Evolutionary conservation across 306 rosid species (phyloP).

Genomic region (Neltuma alba): DNA sequence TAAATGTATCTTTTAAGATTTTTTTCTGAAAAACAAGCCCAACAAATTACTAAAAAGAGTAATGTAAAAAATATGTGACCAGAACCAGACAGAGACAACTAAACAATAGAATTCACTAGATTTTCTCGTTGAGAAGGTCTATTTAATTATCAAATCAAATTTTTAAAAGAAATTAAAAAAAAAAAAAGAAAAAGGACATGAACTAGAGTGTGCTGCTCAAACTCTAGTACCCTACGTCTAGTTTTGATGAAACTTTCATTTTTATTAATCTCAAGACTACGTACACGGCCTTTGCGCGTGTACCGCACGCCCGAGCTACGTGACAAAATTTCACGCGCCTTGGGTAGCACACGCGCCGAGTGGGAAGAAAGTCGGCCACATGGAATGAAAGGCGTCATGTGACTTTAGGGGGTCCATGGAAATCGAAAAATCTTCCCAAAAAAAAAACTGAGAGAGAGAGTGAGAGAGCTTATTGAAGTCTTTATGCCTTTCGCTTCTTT

Average conservation of each 20-base stretch:
- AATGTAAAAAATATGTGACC: constrained; percentile 12
- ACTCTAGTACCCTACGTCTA: background rate
- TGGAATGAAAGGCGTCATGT: constrained; percentile 50
- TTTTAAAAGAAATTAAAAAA: background rate
- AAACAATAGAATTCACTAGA: constrained; percentile 53
- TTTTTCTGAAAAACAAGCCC: too few species aligned
- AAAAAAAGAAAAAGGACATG: background rate
- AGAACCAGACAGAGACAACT: constrained; percentile 55
- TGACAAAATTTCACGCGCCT: constrained; percentile 18
- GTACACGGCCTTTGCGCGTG: background rate
- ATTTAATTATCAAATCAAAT: constrained; percentile 37
- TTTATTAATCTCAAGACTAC: background rate
- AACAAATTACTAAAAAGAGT: background rate
- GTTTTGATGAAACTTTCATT: background rate
- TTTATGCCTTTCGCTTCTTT: constrained; percentile 34
- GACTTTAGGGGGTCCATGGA: constrained; percentile 46
- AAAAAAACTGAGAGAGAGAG: background rate
- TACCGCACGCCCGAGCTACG: background rate
- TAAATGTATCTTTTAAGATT: too few species aligned
- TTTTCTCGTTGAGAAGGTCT: constrained; percentile 39
- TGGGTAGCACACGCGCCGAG: background rate
- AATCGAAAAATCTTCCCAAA: background rate
- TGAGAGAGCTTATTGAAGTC: constrained; percentile 37
- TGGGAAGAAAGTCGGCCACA: constrained; percentile 8
- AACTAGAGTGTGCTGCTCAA: constrained; percentile 11